phyloP scores from a whole-genome alignment of 139 green algal genomes.

The Micractinium conductrix region DNA sequence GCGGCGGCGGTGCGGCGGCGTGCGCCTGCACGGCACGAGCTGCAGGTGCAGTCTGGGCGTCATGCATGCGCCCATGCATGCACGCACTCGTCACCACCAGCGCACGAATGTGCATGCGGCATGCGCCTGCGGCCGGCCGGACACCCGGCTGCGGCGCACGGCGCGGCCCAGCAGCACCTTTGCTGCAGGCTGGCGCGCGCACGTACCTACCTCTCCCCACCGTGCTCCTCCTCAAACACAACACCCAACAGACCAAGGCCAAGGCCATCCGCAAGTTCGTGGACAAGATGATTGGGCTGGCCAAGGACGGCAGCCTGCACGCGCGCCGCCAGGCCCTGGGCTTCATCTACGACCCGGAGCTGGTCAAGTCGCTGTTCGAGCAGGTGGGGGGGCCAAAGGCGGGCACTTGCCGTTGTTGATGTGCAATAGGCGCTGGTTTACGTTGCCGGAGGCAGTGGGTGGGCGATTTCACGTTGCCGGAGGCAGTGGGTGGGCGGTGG shows the following conservation, averaged over 20 bases:
- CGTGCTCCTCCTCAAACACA: neutral
- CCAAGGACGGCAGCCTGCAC: conserved; percentile 92
- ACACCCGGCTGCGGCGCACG: too few species aligned
- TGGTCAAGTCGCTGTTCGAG: conserved; percentile 93
- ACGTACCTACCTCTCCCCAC: too few species aligned
- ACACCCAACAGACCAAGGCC: conserved; percentile 72
- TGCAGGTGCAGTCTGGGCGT: neutral
- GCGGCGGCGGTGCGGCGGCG: neutral
- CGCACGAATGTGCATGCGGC: too few species aligned
- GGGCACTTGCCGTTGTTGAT: too few species aligned
- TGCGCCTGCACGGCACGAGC: neutral
- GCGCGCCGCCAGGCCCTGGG: conserved; percentile 83
- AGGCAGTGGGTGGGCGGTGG: too few species aligned
- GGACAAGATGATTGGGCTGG: conserved; percentile 98
- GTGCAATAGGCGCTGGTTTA: too few species aligned
- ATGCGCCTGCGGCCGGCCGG: too few species aligned
- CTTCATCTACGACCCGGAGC: conserved; percentile 94
- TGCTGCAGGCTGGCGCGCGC: too few species aligned
- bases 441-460: too few species aligned
- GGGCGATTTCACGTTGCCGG: too few species aligned
- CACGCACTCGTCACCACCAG: neutral
- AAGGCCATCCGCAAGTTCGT: conserved; percentile 96
- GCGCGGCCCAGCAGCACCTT: too few species aligned
- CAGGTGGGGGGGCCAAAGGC: conserved; percentile 29
- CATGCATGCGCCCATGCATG: neutral